Evolutionary conservation across 306 rosid genomes (phyloP).

Genomic region (Urtica urens): DNA sequence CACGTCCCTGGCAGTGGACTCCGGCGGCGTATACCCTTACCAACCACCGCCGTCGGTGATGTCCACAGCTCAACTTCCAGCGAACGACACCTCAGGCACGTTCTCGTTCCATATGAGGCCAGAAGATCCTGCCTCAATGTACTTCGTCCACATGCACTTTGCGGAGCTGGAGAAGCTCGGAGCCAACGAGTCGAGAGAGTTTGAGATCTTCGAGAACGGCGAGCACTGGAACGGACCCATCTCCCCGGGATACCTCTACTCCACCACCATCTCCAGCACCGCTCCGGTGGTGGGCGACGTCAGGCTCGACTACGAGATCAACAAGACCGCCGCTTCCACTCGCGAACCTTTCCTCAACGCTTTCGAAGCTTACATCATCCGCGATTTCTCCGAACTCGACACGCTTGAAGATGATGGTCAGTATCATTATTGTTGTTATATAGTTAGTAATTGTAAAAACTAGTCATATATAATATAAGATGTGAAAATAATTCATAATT

Average conservation of each 20-base stretch:
- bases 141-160: slow-evolving; percentile 17
- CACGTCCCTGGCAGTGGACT: not conserved
- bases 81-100: not conserved
- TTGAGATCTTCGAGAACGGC: slow-evolving; percentile 12
- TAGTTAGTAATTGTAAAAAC: too few relatives aligned
- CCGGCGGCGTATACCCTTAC: not conserved
- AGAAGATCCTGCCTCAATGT: not conserved
- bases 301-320: not conserved
- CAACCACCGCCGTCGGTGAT: slow-evolving; percentile 19
- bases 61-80: slow-evolving; percentile 24
- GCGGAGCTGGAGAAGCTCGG: slow-evolving; percentile 17
- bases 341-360: slow-evolving; percentile 38
- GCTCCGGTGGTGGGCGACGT: not conserved
- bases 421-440: not conserved
- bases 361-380: slow-evolving; percentile 24
- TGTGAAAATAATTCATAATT: too few relatives aligned
- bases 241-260: not conserved
- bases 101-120: not conserved
- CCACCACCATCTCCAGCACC: not conserved
- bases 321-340: slow-evolving; percentile 6
- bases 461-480: too few relatives aligned
- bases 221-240: not conserved
- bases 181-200: slow-evolving; percentile 20
- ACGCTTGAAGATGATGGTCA: slow-evolving; percentile 26
- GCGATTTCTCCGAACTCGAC: slow-evolving; percentile 17